Conservation (phyloP, 2,329 filamentous ascomycete species). For the Ophiostoma sp. region DNA sequence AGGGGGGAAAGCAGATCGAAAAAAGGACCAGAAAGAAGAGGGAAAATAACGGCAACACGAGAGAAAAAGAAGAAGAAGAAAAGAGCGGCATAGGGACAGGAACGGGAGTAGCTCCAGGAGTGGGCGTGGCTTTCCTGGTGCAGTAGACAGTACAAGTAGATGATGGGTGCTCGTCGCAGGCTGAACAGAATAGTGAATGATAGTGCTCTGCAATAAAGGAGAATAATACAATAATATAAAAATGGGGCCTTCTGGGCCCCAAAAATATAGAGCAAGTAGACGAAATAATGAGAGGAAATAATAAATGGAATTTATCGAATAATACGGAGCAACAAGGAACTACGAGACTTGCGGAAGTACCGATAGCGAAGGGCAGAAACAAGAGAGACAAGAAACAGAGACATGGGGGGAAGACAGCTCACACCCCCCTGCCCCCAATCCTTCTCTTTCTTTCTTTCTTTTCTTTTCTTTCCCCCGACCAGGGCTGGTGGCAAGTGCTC, state of each 20-base stretch:
- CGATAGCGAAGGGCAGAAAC: neutral
- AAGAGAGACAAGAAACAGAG: neutral
- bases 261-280: neutral
- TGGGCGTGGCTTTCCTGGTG: neutral
- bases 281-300: neutral
- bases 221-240: neutral
- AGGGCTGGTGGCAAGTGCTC: constrained; percentile 6
- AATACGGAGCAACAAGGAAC: neutral
- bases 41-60: neutral
- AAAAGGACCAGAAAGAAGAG: neutral
- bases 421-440: neutral
- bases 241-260: neutral
- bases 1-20: neutral
- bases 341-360: neutral
- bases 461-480: neutral
- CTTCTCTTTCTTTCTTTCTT: neutral
- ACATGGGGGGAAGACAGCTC: neutral
- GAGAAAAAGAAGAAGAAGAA: neutral
- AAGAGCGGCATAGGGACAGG: neutral
- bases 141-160: neutral
- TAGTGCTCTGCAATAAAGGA: neutral
- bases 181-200: neutral
- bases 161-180: neutral
- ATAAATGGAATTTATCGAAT: constrained; percentile 1
- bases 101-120: neutral